Evolutionary conservation across 163 green algal genomes (phyloP), one percentile per base, ranked within the genome.

Genomic region (Smithsoniella earleae): DNA sequence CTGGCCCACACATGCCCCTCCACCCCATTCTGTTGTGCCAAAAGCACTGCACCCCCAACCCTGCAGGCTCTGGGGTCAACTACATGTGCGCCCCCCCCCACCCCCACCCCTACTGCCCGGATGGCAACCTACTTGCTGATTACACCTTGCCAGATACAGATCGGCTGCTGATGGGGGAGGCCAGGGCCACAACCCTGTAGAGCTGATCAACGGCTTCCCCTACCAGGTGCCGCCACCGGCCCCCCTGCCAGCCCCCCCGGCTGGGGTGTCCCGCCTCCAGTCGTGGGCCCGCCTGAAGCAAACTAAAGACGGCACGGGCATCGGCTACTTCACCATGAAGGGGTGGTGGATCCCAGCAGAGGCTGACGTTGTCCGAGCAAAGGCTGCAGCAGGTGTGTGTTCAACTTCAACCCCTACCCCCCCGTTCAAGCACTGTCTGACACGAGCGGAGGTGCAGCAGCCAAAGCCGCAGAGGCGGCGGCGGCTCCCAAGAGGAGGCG

Each of bases 261-360:
- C 62, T 6, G 88, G 88, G 30, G 90, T 83, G 52, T 86, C 88
- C 2, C 79, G 89, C 0, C 82, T 84, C 0, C 76, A 84, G 74
- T 75, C 81, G 3, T 73, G 52, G 18, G 46, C 18, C 33, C 28
- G 2, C 46, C 82, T 2, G 28, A 78, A 85, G 40, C 79, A 83
- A 0, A 38, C 62, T 2, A 83, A 65, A 0, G 84, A 91, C 72
- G 84, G 88, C 69, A 89, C 85, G 2, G 89, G 90, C 58, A 82
- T 81, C 5, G 88, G 86, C 49, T 82, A 77, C 46, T 89, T 81
- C 27, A 87, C 75, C 16, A 74, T 76, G 33, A 75, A 76, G 18
- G 88, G 78, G 3, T 95, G 88, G 45, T 96, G 90, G 90, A 90
- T 96, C 18, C 90, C 89, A 3, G 62, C 73, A 63, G 38, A 64